Evolutionary conservation across 495 filamentous ascomycete genomes (phyloP).

Genomic region (Penicillium tannophilum): DNA sequence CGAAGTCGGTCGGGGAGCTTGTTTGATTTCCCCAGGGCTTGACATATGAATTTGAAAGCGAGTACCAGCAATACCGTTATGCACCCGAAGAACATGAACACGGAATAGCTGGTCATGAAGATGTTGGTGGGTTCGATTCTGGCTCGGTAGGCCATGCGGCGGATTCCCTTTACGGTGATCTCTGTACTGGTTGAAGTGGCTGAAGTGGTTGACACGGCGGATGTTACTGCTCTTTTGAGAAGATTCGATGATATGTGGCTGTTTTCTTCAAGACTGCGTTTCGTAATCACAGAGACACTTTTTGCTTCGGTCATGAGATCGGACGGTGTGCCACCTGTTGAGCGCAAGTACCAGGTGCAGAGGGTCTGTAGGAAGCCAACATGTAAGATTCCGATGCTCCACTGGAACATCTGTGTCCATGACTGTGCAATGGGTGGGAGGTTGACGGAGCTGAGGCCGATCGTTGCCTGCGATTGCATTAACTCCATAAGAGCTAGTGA

Average conservation of each 20-base stretch:
- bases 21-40: slow-evolving; percentile 76
- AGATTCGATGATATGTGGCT: not conserved
- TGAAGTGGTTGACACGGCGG: not conserved
- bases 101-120: slow-evolving; percentile 86
- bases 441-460: slow-evolving; percentile 54
- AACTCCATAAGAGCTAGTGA: not conserved
- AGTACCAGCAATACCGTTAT: slow-evolving; percentile 58
- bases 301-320: slow-evolving; percentile 42
- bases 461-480: not conserved
- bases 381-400: slow-evolving; percentile 95
- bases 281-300: not conserved
- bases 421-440: slow-evolving; percentile 86
- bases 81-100: slow-evolving; percentile 83
- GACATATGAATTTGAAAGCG: slow-evolving; percentile 50
- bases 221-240: not conserved
- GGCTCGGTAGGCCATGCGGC: slow-evolving; percentile 84
- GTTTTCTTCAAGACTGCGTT: not conserved
- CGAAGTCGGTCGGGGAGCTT: slow-evolving; percentile 92
- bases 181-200: not conserved
- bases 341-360: slow-evolving; percentile 92
- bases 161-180: slow-evolving; percentile 74
- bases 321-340: slow-evolving; percentile 86
- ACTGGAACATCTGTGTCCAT: slow-evolving; percentile 98
- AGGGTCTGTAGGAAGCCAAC: slow-evolving; percentile 85
- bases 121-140: slow-evolving; percentile 89